These are phyloP conservation scores for Globisporangium ultimum DNA, from an alignment of 352 stramenopile genomes.

Conservation along the genomic window DNA sequence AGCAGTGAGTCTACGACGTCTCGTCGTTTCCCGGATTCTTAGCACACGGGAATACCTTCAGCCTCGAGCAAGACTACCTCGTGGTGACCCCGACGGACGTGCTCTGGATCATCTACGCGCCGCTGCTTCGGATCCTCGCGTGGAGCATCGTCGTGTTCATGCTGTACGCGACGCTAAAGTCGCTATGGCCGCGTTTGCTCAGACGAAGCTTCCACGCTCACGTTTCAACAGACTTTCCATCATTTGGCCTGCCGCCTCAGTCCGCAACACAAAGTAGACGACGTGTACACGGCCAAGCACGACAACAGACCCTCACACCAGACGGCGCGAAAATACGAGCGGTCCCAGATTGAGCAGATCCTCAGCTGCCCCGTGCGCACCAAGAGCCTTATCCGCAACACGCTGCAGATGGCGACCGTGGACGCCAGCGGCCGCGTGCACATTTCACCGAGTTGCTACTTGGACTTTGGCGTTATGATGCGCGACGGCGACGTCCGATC, in stretches of 20 bases:
- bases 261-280: too few species aligned
- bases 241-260: neutral
- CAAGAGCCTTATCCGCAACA: conserved; percentile 38
- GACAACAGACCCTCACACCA: too few species aligned
- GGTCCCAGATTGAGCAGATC: conserved; percentile 19
- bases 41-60: neutral
- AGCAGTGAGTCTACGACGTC: too few species aligned
- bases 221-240: neutral
- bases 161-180: conserved; percentile 1
- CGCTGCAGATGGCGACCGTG: conserved; percentile 32
- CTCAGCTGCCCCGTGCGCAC: conserved; percentile 42
- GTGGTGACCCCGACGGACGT: conserved; percentile 3
- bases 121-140: conserved; percentile 10
- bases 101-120: conserved; percentile 9
- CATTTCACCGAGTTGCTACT: conserved; percentile 38
- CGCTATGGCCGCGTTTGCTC: neutral
- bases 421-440: conserved; percentile 21
- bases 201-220: neutral
- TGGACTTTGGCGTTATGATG: conserved; percentile 44
- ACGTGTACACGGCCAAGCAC: too few species aligned
- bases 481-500: conserved; percentile 23
- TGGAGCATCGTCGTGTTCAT: conserved; percentile 4
- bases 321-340: neutral
- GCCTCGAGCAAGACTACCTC: conserved; percentile 3
- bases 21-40: too few species aligned